phyloP scores from a whole-genome alignment of 2,329 filamentous ascomycete species.

The Fusarium circinatum region DNA sequence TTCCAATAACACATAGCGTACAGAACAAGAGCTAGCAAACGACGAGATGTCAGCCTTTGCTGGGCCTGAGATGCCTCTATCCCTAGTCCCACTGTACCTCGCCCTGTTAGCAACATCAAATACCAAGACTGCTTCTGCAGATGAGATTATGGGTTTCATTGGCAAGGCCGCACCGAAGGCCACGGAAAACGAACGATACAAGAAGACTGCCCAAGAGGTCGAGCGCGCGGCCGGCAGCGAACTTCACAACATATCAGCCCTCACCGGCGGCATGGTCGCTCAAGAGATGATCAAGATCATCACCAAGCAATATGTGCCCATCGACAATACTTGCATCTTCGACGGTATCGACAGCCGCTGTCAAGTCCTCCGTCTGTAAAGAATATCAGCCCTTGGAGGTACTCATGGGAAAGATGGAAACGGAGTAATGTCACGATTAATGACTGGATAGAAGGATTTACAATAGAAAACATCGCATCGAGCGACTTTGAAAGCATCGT shows the following conservation, averaged over 20 bases:
- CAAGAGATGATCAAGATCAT: conserved; percentile 95
- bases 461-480: conserved; percentile 5
- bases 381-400: neutral
- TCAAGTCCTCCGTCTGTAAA: conserved; percentile 65
- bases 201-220: conserved; percentile 71
- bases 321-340: conserved; percentile 77
- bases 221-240: conserved; percentile 84
- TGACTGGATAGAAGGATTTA: conserved; percentile 18
- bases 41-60: conserved; percentile 62
- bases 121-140: conserved; percentile 54
- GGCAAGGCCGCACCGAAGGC: conserved; percentile 58
- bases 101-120: conserved; percentile 68
- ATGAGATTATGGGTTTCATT: conserved; percentile 64
- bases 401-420: neutral
- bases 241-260: conserved; percentile 89
- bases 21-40: conserved; percentile 65
- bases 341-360: conserved; percentile 73
- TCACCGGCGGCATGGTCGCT: conserved; percentile 92
- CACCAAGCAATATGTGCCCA: conserved; percentile 77
- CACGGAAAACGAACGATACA: conserved; percentile 60
- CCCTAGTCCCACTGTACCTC: conserved; percentile 75
- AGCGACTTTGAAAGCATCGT: neutral
- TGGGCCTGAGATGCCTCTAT: conserved; percentile 61
- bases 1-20: neutral
- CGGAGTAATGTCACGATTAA: conserved; percentile 14